phyloP scores from a whole-genome alignment of 768 basidiomycete species.

The Dentipellis fragilis region DNA sequence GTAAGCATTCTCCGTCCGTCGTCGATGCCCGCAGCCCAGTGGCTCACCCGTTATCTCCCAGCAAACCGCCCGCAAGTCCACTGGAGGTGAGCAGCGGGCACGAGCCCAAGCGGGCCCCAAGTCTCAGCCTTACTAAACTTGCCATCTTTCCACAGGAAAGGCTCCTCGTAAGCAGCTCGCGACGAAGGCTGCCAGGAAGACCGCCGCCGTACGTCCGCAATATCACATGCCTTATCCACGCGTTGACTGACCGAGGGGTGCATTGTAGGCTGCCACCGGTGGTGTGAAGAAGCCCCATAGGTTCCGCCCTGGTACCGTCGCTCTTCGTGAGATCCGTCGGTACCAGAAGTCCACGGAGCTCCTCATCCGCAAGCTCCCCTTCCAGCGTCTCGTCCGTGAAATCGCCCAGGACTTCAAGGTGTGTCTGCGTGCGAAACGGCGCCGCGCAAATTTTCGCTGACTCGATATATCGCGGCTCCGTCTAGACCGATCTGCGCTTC shows the following conservation, averaged over 20 bases:
- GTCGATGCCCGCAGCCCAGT: conserved; percentile 3
- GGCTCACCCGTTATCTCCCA: conserved; percentile 27
- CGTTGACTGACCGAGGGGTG: background rate
- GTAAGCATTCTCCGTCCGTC: conserved; percentile 25
- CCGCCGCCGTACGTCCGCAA: conserved; percentile 53
- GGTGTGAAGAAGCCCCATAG: conserved; percentile 99
- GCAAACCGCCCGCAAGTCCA: conserved; percentile 99
- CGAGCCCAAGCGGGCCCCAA: conserved; percentile 4
- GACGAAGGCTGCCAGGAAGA: conserved; percentile 92
- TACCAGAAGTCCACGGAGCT: conserved; percentile 99
- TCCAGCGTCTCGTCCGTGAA: conserved; percentile 96
- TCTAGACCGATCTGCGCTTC: conserved; percentile 84
- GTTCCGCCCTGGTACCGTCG: conserved; percentile 96
- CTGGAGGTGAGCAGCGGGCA: conserved; percentile 63
- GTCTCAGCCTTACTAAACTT: conserved; percentile 15
- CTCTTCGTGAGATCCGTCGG: conserved; percentile 95
- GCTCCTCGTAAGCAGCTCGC: conserved; percentile 92
- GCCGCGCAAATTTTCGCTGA: conserved; percentile 7
- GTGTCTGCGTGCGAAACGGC: conserved; percentile 6
- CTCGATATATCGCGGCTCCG: background rate
- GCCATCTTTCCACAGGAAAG: conserved; percentile 45
- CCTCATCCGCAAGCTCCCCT: conserved; percentile 97
- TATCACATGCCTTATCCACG: conserved; percentile 16
- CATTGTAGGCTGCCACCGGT: conserved; percentile 62
- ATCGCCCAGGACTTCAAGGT: conserved; percentile 97